Percentiles rank a stretch among this genome's conserved stretches.
phyloP scores from a whole-genome alignment of 768 basidiomycete genomes.

The Suillus decipiens region DNA sequence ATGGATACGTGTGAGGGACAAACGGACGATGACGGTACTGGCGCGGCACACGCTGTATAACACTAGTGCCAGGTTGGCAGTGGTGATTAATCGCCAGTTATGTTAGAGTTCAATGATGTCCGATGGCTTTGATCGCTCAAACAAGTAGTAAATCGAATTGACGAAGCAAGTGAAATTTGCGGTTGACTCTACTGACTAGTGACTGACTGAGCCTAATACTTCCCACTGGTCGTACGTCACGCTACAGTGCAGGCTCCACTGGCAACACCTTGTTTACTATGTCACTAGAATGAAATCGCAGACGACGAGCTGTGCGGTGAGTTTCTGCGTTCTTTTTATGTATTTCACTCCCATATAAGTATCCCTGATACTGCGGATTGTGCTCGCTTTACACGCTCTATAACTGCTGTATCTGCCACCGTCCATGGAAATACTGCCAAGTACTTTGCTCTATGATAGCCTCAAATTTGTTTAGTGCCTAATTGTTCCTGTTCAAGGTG shows the following conservation, averaged over 20 bases:
- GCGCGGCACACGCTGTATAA: too few relatives aligned
- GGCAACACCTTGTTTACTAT: neutral
- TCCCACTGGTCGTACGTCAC: slow-evolving; percentile 67
- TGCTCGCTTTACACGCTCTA: slow-evolving; percentile 55
- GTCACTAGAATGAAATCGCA: neutral
- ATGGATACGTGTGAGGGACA: too few relatives aligned
- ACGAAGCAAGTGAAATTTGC: too few relatives aligned
- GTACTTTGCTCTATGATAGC: neutral
- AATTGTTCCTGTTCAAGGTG: neutral
- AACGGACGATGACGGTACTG: too few relatives aligned
- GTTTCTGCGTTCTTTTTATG: slow-evolving; percentile 51
- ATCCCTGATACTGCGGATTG: neutral
- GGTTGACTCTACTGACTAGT: too few relatives aligned
- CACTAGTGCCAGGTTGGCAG: too few relatives aligned
- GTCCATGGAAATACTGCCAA: slow-evolving; percentile 3
- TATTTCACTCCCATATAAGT: neutral
- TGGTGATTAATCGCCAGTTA: too few relatives aligned
- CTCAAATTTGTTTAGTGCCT: neutral
- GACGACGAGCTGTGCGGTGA: slow-evolving; percentile 47
- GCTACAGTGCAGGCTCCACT: slow-evolving; percentile 44
- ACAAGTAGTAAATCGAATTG: too few relatives aligned
- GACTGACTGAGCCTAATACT: slow-evolving; percentile 20
- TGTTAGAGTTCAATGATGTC: too few relatives aligned
- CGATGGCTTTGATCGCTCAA: too few relatives aligned
- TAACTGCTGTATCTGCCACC: slow-evolving; percentile 36